Percentiles rank a stretch among this genome's conserved stretches.
phyloP scores from a whole-genome alignment of 2,329 filamentous ascomycete species.

The Colletotrichum ledebouriae region DNA sequence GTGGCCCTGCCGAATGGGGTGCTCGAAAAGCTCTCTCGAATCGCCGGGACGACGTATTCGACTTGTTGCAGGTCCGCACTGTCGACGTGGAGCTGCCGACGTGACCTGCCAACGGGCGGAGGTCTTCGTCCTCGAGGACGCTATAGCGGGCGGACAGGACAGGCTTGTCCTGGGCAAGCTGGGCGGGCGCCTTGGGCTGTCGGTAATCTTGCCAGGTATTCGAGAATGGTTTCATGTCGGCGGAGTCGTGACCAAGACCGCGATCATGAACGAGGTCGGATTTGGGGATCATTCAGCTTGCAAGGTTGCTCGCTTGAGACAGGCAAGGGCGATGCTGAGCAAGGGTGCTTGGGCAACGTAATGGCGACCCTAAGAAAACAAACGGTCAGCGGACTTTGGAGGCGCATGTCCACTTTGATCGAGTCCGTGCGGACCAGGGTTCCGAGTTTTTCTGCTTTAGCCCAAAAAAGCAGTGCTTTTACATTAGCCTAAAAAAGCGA shows the following conservation, averaged over 20 bases:
- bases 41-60: background rate
- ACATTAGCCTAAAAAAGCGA: no score
- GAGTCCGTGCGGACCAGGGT: no score
- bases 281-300: background rate
- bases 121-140: background rate
- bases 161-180: background rate
- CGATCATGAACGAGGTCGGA: slow-evolving; percentile 1
- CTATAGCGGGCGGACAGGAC: background rate
- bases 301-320: background rate
- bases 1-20: background rate
- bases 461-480: no score
- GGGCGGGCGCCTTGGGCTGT: slow-evolving; percentile 1
- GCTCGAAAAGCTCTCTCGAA: background rate
- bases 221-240: slow-evolving; percentile 1
- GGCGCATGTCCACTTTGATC: background rate
- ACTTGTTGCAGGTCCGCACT: slow-evolving; percentile 3
- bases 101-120: background rate
- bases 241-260: background rate
- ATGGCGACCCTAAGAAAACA: background rate
- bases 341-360: slow-evolving; percentile 1
- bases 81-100: background rate
- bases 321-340: background rate
- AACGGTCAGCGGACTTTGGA: background rate
- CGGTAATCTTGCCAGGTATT: background rate
- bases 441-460: no score